A percentile compares a stretch with the other conserved stretches of the same genome.
These are phyloP conservation scores for Eurotiales sp. DNA, from an alignment of 2,329 filamentous ascomycete species.

Conservation along the genomic window DNA sequence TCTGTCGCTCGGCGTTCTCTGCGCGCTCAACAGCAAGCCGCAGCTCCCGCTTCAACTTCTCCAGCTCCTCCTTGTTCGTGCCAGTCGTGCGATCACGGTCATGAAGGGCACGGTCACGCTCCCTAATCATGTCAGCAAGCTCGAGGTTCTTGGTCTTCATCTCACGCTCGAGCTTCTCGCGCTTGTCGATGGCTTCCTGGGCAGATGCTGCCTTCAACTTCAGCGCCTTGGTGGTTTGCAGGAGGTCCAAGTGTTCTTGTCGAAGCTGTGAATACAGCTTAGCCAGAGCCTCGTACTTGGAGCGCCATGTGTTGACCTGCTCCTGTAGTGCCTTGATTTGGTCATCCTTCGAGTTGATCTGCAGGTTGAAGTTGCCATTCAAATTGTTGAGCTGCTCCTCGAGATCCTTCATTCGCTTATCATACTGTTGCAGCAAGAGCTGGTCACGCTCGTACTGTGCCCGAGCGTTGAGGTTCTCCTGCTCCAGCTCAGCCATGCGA, in stretches of 20 bases:
- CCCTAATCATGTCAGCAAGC: constrained; percentile 95
- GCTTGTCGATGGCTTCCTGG: constrained; percentile 90
- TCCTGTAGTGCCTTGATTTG: constrained; percentile 90
- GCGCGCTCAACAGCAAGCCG: constrained; percentile 87
- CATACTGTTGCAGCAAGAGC: constrained; percentile 94
- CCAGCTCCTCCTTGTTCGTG: constrained; percentile 84
- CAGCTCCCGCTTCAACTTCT: constrained; percentile 91
- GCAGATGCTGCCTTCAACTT: constrained; percentile 96
- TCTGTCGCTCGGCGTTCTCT: constrained; percentile 86
- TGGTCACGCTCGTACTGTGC: constrained; percentile 97
- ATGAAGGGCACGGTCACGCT: constrained; percentile 87
- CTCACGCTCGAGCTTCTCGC: constrained; percentile 93
- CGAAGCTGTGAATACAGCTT: constrained; percentile 96
- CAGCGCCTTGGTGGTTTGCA: constrained; percentile 94
- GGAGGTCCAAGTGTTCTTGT: constrained; percentile 87
- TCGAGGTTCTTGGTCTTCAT: constrained; percentile 99
- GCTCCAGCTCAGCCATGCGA: constrained; percentile 89
- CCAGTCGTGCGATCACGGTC: constrained; percentile 86
- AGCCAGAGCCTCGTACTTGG: constrained; percentile 93
- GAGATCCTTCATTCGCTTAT: constrained; percentile 86
- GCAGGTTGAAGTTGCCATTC: constrained; percentile 77
- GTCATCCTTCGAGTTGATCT: constrained; percentile 85
- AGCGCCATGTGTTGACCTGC: constrained; percentile 95
- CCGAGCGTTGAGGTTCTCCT: constrained; percentile 88
- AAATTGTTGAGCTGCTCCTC: constrained; percentile 83